Conservation (phyloP, 495 filamentous ascomycete species). For the Trichoderma gamsii region DNA sequence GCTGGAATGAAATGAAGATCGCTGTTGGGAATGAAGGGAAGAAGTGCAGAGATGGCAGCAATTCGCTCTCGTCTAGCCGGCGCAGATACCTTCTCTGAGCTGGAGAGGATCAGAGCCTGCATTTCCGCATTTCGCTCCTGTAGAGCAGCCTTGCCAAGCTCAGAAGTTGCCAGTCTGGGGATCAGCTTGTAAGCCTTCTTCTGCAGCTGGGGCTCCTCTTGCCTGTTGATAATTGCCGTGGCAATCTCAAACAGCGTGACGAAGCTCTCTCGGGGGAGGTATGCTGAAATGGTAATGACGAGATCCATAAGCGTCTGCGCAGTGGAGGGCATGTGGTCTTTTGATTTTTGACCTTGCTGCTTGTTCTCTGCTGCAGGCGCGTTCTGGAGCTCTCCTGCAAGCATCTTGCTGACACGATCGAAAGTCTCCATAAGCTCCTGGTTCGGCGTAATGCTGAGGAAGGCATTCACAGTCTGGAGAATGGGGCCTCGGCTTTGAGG, state of each 20-base stretch:
- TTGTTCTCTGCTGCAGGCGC: conserved; percentile 51
- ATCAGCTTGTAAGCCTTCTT: conserved; percentile 99
- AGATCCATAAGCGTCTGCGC: conserved; percentile 94
- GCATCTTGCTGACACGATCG: conserved; percentile 71
- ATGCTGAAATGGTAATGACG: conserved; percentile 88
- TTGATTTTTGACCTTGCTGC: conserved; percentile 40
- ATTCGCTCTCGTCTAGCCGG: conserved; percentile 82
- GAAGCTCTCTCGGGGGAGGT: conserved; percentile 80
- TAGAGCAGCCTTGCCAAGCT: conserved; percentile 65
- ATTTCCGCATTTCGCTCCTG: conserved; percentile 65
- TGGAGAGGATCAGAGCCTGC: conserved; percentile 68
- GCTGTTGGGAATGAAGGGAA: conserved; percentile 65
- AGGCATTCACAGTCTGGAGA: conserved; percentile 87
- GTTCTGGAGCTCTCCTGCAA: conserved; percentile 69
- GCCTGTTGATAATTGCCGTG: conserved; percentile 65
- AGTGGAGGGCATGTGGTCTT: conserved; percentile 78
- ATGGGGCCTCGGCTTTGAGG: conserved; percentile 88
- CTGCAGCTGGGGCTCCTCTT: conserved; percentile 85
- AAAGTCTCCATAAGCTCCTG: conserved; percentile 84
- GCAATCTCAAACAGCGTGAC: conserved; percentile 75
- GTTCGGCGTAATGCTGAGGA: conserved; percentile 72
- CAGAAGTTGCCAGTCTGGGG: conserved; percentile 74
- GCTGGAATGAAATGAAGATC: conserved; percentile 89
- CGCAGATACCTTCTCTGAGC: conserved; percentile 71
- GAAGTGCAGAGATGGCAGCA: conserved; percentile 67